Percentiles rank a stretch among this genome's conserved stretches.
These are phyloP conservation scores for Scutellaria baicalensis DNA, from an alignment of 257 asterid species.

Conservation along the genomic window DNA sequence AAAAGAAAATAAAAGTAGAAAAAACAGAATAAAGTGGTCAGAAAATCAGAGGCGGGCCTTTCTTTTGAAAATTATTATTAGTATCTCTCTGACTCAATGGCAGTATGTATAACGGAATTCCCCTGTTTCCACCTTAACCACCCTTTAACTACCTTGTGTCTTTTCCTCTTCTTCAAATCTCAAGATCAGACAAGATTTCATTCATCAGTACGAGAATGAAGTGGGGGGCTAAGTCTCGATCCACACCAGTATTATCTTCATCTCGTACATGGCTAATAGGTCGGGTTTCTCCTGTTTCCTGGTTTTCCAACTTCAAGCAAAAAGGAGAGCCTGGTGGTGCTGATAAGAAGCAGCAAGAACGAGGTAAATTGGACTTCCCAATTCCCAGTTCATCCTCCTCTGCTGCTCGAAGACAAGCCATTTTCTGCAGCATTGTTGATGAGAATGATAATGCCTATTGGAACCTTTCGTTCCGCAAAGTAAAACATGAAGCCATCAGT, in stretches of 20 bases:
- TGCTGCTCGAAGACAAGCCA: constrained; percentile 31
- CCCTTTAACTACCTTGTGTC: constrained; percentile 25
- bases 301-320: constrained; percentile 64
- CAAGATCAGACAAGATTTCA: constrained; percentile 3
- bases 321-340: constrained; percentile 15
- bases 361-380: constrained; percentile 16
- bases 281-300: constrained; percentile 56
- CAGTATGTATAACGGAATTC: constrained; percentile 17
- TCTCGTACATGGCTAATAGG: constrained; percentile 31
- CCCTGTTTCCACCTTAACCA: constrained; percentile 18
- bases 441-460: constrained; percentile 45
- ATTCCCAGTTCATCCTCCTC: constrained; percentile 2
- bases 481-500: constrained; percentile 16
- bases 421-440: constrained; percentile 44
- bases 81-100: not conserved
- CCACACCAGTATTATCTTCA: constrained; percentile 35
- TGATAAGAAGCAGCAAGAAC: constrained; percentile 15
- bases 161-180: not conserved
- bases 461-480: constrained; percentile 51
- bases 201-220: constrained; percentile 31
- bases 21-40: constrained; percentile 34
- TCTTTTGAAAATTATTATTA: constrained; percentile 49
- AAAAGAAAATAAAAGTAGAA: constrained; percentile 2
- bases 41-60: constrained; percentile 57
- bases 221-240: constrained; percentile 32